phyloP scores from a whole-genome alignment of 177 flowering plant species.

The Vitis hybrid region DNA sequence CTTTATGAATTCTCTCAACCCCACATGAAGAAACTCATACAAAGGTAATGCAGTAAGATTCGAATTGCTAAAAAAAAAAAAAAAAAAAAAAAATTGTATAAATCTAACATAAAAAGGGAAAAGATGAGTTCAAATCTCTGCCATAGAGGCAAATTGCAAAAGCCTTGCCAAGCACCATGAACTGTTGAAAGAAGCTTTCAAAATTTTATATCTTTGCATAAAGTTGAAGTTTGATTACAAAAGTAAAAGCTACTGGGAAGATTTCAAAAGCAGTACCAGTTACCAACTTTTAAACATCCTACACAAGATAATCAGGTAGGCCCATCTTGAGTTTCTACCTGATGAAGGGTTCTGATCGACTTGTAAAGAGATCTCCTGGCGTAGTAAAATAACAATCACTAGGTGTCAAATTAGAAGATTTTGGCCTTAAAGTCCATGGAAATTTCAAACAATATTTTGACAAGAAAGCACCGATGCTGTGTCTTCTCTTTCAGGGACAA shows the following conservation, averaged over 20 bases:
- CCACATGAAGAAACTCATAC: background rate
- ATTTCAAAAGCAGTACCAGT: constrained; percentile 11
- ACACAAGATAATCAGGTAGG: too few species aligned
- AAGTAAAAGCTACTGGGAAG: constrained; percentile 23
- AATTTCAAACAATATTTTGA: constrained; percentile 1
- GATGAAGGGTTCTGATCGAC: background rate
- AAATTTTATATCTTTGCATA: background rate
- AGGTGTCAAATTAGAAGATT: background rate
- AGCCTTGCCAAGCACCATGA: background rate
- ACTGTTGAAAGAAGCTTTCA: background rate
- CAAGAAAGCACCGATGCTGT: constrained; percentile 2
- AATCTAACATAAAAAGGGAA: background rate
- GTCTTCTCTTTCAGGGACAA: constrained; percentile 18
- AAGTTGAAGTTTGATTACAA: constrained; percentile 11
- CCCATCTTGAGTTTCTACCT: too few species aligned
- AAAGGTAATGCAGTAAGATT: background rate
- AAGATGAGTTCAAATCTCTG: constrained; percentile 10
- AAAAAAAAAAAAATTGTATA: background rate
- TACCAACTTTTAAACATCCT: too few species aligned
- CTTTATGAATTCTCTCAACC: background rate
- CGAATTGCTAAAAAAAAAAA: too few species aligned
- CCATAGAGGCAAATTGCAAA: background rate
- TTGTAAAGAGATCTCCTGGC: background rate
- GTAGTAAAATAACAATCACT: background rate
- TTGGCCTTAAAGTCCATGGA: background rate